Base-by-base conservation (phyloP, 1,284 basidiomycete genomes). In the Phlebopus sp. region DNA sequence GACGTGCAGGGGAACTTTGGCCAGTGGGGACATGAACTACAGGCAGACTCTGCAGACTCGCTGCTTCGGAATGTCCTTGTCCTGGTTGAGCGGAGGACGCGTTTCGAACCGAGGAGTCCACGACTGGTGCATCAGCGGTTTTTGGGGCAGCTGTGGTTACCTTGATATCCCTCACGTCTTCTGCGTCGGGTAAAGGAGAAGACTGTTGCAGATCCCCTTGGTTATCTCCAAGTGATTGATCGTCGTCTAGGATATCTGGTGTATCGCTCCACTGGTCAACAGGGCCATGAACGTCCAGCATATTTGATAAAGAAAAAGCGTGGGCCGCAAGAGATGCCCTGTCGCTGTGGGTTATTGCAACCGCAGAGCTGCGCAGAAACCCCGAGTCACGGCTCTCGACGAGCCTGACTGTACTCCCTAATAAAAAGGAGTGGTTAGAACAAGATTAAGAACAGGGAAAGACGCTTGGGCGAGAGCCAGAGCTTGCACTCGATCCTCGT, bases 31-130 rank as follows among this genome's bases (percentile, higher is more conserved):
- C 73, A 57, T 76, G 76, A 14, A 75, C 75, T 9, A 70, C 69
- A 9, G 82, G 81, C 55, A 84, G 71, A 55, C 79, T 82, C 53
- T 77, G 81, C 8, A 78, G 65, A 57, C 83, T 85, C 54, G 70
- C 71, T 29, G 69, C 65, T 54, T 83, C 82, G 2, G 65, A 62
- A 25, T 52, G 56, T 39, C 55, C 54, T 9, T 50, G 54, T 8
- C 36, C 56, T 10, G 58, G 52, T 3, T 54, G 53, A 7, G 44
- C 15, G 19, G 34, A 32, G 2, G 46, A 21, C 11, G 43, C 29
- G n/a, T 36, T 44, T 21, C 35, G 13, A 10, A 19, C 6, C 5
- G 44, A 5, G 10, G 46, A 11, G 25, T 14, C 27, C 31, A 37
- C 23, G 3, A 14, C 41, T n/a, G 57, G 17, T 8, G 47, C 37